These are phyloP conservation scores for Syzygium aromaticum DNA, from an alignment of 345 rosid genomes.

Conservation along the genomic window DNA sequence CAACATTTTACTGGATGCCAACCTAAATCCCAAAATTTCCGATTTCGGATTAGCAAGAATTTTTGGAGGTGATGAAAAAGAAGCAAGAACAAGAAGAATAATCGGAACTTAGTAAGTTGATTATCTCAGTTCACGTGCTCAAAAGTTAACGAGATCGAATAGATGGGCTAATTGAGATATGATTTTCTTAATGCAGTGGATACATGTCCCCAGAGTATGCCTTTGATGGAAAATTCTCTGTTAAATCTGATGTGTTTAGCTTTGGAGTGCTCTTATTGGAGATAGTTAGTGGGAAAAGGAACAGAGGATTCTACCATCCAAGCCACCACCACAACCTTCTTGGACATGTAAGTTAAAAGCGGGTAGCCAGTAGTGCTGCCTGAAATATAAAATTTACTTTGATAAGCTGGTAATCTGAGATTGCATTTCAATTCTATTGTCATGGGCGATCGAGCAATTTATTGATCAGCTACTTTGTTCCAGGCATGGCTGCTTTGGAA, in stretches of 20 bases:
- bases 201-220: constrained; percentile 18
- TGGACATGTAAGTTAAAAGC: constrained; percentile 6
- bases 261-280: constrained; percentile 39
- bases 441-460: not conserved
- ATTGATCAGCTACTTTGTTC: not conserved
- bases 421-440: not conserved
- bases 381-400: not conserved
- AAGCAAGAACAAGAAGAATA: constrained; percentile 30
- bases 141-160: not conserved
- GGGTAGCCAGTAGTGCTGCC: too few relatives aligned
- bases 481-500: constrained; percentile 23
- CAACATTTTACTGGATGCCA: constrained; percentile 32
- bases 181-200: not conserved
- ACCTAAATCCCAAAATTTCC: constrained; percentile 44
- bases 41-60: constrained; percentile 53
- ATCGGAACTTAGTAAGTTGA: constrained; percentile 45
- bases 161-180: not conserved
- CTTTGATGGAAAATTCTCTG: constrained; percentile 30
- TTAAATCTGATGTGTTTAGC: constrained; percentile 42
- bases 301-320: constrained; percentile 27
- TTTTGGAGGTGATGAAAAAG: constrained; percentile 30
- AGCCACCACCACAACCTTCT: constrained; percentile 13
- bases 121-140: too few relatives aligned
- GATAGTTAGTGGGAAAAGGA: constrained; percentile 37
- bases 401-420: not conserved